Evolutionary conservation across 2,329 filamentous ascomycete species (phyloP).

Genomic region (Myotisia sp.): DNA sequence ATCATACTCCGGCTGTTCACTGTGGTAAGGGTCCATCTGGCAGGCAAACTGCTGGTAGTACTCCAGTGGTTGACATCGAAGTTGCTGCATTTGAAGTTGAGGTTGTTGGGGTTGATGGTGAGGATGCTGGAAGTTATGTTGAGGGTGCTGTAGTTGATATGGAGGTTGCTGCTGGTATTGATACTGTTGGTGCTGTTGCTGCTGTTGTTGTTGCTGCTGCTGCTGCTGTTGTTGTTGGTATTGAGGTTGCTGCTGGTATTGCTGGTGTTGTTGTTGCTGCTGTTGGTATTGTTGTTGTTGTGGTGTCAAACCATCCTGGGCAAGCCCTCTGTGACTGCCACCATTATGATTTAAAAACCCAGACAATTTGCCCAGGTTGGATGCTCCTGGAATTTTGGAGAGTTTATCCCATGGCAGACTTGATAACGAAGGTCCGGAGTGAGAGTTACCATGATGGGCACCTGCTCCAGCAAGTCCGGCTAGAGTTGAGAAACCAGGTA

Average conservation of each 20-base stretch:
- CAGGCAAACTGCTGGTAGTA: too few relatives aligned
- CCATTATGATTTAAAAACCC: too few relatives aligned
- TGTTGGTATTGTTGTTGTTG: constrained; percentile 6
- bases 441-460: background rate
- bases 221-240: too few relatives aligned
- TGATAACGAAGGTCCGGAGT: constrained; percentile 12
- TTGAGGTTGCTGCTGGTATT: too few relatives aligned
- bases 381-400: constrained; percentile 25
- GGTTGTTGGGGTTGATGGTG: too few relatives aligned
- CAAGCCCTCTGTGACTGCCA: constrained; percentile 9
- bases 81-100: background rate
- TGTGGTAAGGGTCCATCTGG: too few relatives aligned
- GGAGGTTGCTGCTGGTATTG: background rate
- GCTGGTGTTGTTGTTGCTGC: constrained; percentile 7
- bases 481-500: constrained; percentile 11
- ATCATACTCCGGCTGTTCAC: constrained; percentile 5
- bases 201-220: constrained; percentile 4
- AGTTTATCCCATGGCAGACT: constrained; percentile 21
- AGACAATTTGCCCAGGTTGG: constrained; percentile 23
- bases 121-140: too few relatives aligned
- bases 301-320: constrained; percentile 1
- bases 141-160: constrained; percentile 5
- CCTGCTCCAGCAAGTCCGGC: constrained; percentile 8
- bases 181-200: background rate
- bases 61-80: too few relatives aligned